These are phyloP conservation scores for Diplogelasinospora grovesii DNA, from an alignment of 495 filamentous ascomycete genomes.

Conservation along the genomic window DNA sequence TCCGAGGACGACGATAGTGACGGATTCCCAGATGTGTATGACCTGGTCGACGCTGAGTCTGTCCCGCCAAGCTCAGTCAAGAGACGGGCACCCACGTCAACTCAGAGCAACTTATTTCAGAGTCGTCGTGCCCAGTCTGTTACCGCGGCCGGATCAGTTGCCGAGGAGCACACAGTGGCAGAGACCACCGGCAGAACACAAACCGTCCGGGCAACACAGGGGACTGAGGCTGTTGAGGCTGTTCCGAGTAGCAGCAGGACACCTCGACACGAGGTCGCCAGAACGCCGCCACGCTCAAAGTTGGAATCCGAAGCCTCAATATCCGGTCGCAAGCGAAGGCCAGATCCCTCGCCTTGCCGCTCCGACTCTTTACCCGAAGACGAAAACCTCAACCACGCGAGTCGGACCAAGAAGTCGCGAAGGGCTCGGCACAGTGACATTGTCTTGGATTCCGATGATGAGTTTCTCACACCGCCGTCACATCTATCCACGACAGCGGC, in stretches of 20 bases:
- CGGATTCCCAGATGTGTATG: constrained; percentile 35
- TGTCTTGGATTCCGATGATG: constrained; percentile 48
- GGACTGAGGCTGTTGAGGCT: no score
- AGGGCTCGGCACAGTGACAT: constrained; percentile 17
- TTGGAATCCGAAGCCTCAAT: not conserved
- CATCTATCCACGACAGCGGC: constrained; percentile 10
- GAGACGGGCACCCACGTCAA: not conserved
- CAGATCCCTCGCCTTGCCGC: constrained; percentile 6
- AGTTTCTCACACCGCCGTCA: constrained; percentile 24
- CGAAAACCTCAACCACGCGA: not conserved
- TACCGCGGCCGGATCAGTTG: not conserved
- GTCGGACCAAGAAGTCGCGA: constrained; percentile 6
- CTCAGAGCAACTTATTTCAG: not conserved
- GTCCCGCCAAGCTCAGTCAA: constrained; percentile 6
- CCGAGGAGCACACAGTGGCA: not conserved
- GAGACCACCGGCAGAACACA: not conserved
- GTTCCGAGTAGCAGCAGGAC: no score
- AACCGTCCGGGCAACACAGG: no score
- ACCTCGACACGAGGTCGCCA: no score
- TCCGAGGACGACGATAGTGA: constrained; percentile 15
- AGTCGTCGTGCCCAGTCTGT: not conserved
- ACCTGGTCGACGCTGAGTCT: constrained; percentile 21
- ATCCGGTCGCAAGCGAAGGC: constrained; percentile 11
- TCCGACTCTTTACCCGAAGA: not conserved
- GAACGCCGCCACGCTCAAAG: not conserved